These are phyloP conservation scores for Agaricus subrufescens DNA, from an alignment of 768 basidiomycete genomes.

Conservation along the genomic window DNA sequence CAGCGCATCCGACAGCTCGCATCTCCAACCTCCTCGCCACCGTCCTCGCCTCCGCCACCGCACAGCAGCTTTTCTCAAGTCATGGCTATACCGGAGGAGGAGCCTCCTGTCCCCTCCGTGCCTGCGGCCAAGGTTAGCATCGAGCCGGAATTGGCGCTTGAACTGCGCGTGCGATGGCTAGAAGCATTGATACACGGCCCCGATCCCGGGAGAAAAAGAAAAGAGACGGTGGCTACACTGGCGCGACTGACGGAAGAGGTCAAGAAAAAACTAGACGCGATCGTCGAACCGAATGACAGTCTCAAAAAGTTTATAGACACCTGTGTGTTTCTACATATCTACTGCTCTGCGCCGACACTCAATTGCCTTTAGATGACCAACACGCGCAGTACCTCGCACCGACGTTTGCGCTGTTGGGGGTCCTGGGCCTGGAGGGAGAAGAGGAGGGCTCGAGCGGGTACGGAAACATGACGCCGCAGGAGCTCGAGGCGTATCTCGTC, in stretches of 20 bases:
- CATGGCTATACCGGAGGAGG: constrained; percentile 10
- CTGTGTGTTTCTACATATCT: constrained; percentile 43
- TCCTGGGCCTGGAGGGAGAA: constrained; percentile 23
- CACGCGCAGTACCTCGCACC: constrained; percentile 73
- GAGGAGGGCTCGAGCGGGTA: constrained; percentile 24
- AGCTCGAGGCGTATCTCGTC: constrained; percentile 62
- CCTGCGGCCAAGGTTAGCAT: constrained; percentile 29
- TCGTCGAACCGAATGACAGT: constrained; percentile 66
- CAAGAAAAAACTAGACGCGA: constrained; percentile 48
- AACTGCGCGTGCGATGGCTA: constrained; percentile 74
- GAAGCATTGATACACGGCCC: constrained; percentile 74
- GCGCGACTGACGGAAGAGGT: constrained; percentile 55
- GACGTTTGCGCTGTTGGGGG: constrained; percentile 68
- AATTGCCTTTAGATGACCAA: constrained; percentile 54
- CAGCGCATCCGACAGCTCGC: constrained; percentile 61
- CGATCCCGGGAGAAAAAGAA: constrained; percentile 13
- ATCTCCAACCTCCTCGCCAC: constrained; percentile 41
- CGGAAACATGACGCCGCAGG: constrained; percentile 59
- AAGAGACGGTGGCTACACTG: constrained; percentile 51
- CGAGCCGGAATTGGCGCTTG: constrained; percentile 63
- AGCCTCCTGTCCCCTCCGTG: constrained; percentile 3
- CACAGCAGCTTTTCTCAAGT: neutral
- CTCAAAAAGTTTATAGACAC: constrained; percentile 70
- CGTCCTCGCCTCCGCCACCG: constrained; percentile 31
- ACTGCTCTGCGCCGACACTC: neutral